Conservation (phyloP, 2,329 filamentous ascomycete genomes). For the Lecanoromycetidae sp. region DNA sequence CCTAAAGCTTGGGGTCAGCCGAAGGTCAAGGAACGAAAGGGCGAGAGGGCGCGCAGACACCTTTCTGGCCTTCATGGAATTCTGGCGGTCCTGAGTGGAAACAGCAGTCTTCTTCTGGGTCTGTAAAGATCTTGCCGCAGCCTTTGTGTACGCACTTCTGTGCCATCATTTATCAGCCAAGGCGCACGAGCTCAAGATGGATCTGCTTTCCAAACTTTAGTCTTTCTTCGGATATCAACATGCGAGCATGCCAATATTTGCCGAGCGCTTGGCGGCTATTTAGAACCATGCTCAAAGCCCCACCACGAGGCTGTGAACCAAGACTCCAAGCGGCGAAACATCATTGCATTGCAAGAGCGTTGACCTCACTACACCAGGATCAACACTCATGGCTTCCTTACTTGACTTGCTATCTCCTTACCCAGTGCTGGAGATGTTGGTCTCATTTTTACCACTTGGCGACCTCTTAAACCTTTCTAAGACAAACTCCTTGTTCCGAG, state of each 20-base stretch:
- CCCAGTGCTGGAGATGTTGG: conserved; percentile 9
- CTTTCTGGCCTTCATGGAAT: conserved; percentile 98
- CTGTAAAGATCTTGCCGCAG: conserved; percentile 77
- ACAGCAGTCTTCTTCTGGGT: conserved; percentile 68
- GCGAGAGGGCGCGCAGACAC: conserved; percentile 37
- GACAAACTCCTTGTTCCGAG: conserved; percentile 10
- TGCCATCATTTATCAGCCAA: too few species aligned
- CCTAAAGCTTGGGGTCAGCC: conserved; percentile 40
- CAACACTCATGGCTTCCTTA: conserved; percentile 8
- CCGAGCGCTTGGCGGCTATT: conserved; percentile 5
- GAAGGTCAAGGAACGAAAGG: background rate
- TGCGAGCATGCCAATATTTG: background rate
- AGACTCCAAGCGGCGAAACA: background rate
- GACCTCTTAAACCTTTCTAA: conserved; percentile 13
- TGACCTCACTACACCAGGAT: background rate
- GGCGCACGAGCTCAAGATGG: too few species aligned
- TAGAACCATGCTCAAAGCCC: too few species aligned
- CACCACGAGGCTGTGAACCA: too few species aligned
- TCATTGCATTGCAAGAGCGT: too few species aligned
- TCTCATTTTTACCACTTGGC: conserved; percentile 7
- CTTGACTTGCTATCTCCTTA: conserved; percentile 9
- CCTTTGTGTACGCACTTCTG: conserved; percentile 93
- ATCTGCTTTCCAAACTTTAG: too few species aligned
- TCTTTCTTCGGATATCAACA: too few species aligned
- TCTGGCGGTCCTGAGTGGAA: conserved; percentile 91